These are phyloP conservation scores for Orobanche coerulescens DNA, from an alignment of 257 asterid species.

Conservation along the genomic window DNA sequence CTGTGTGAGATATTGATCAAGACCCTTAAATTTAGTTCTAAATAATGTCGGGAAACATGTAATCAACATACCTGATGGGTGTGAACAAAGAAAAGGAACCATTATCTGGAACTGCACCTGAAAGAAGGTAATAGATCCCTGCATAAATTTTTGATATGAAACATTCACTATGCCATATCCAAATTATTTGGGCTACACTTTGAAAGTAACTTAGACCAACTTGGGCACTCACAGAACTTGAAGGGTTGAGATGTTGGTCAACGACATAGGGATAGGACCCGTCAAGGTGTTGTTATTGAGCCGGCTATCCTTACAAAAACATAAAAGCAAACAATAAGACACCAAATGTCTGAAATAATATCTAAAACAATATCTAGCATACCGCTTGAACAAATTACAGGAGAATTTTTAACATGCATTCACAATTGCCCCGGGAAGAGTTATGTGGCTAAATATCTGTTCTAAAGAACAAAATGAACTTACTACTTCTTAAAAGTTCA, in stretches of 20 bases:
- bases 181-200: neutral
- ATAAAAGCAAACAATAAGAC: slow-evolving; percentile 25
- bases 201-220: slow-evolving; percentile 10
- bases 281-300: slow-evolving; percentile 86
- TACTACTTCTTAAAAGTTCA: neutral
- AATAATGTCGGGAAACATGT: slow-evolving; percentile 12
- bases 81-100: slow-evolving; percentile 92
- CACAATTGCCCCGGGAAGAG: neutral
- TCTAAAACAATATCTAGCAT: neutral
- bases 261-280: slow-evolving; percentile 65
- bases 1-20: slow-evolving; percentile 19
- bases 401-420: neutral
- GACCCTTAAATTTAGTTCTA: slow-evolving; percentile 1
- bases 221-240: slow-evolving; percentile 81
- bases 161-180: slow-evolving; percentile 11
- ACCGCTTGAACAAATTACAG: neutral
- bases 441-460: neutral
- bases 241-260: slow-evolving; percentile 71
- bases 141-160: slow-evolving; percentile 20
- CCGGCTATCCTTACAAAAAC: slow-evolving; percentile 75
- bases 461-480: neutral
- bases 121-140: slow-evolving; percentile 83
- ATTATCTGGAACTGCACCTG: slow-evolving; percentile 86
- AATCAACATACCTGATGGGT: slow-evolving; percentile 64
- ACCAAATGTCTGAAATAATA: slow-evolving; percentile 14